Evolutionary conservation across 768 basidiomycete species (phyloP).

Genomic region (Mycena vitilis): DNA sequence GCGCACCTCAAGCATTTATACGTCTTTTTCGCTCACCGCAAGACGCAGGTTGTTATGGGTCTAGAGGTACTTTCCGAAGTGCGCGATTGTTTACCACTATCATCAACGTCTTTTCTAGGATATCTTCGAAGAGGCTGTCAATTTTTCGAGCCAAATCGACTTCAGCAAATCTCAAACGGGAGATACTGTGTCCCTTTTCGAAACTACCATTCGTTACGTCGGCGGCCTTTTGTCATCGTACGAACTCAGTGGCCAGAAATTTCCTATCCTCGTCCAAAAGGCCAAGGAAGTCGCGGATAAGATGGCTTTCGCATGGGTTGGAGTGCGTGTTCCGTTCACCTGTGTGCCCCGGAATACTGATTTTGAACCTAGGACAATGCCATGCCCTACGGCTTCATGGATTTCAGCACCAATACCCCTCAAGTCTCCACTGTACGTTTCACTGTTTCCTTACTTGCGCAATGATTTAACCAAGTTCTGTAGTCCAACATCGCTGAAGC

Average conservation of each 20-base stretch:
- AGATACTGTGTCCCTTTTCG: slow-evolving; percentile 66
- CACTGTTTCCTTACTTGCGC: background rate
- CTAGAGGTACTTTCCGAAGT: slow-evolving; percentile 6
- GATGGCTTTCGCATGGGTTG: slow-evolving; percentile 70
- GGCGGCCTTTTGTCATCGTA: slow-evolving; percentile 77
- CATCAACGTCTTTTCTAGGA: slow-evolving; percentile 47
- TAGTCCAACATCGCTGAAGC: slow-evolving; percentile 69
- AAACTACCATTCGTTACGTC: slow-evolving; percentile 81
- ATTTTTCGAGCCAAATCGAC: slow-evolving; percentile 64
- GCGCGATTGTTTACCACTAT: background rate
- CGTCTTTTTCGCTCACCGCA: background rate
- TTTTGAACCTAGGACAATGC: slow-evolving; percentile 46
- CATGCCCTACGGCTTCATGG: slow-evolving; percentile 55
- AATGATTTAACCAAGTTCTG: background rate
- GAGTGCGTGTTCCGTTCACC: slow-evolving; percentile 22
- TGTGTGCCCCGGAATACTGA: background rate
- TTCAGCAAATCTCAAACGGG: slow-evolving; percentile 62
- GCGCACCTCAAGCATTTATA: background rate
- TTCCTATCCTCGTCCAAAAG: slow-evolving; percentile 66
- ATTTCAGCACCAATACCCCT: slow-evolving; percentile 61
- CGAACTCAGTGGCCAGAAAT: slow-evolving; percentile 69
- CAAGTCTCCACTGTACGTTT: slow-evolving; percentile 43
- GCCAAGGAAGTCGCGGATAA: slow-evolving; percentile 74
- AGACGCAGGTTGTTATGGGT: slow-evolving; percentile 15
- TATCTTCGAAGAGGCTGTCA: slow-evolving; percentile 66